Conservation (phyloP, 75 land plant species). For the Azolla pinnata region DNA sequence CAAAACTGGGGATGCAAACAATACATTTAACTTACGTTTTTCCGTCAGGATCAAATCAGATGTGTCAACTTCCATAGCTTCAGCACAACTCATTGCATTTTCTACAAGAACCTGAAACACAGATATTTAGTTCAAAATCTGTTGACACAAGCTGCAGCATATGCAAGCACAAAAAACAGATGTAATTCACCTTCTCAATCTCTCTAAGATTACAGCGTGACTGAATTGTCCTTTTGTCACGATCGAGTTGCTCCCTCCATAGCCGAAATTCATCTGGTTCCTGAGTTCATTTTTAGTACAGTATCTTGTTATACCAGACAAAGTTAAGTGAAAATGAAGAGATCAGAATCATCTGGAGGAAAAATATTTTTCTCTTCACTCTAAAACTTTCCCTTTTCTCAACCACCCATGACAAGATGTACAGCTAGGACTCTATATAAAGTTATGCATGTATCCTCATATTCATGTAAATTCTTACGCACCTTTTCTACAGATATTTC, state of each 20-base stretch:
- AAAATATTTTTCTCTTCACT: too few relatives aligned
- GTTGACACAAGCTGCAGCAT: background rate
- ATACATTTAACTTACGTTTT: conserved; percentile 26
- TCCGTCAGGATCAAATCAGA: conserved; percentile 14
- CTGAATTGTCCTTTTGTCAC: conserved; percentile 14
- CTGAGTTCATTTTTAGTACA: conserved; percentile 5
- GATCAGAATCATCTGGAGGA: background rate
- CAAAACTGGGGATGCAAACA: too few relatives aligned
- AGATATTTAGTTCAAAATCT: conserved; percentile 11
- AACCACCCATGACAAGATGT: too few relatives aligned
- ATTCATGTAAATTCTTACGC: too few relatives aligned
- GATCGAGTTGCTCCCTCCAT: conserved; percentile 26
- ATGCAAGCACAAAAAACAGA: background rate
- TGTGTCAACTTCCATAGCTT: conserved; percentile 10
- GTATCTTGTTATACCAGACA: background rate
- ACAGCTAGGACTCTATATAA: too few relatives aligned
- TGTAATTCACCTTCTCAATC: conserved; percentile 16
- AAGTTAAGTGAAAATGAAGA: too few relatives aligned
- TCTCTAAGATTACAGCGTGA: conserved; percentile 14
- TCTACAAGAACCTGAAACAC: background rate
- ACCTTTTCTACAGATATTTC: too few relatives aligned
- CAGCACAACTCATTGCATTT: conserved; percentile 27
- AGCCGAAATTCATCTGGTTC: conserved; percentile 16
- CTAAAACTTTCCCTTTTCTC: too few relatives aligned
- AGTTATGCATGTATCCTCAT: too few relatives aligned